Conservation (phyloP, 1,284 basidiomycete genomes). For the Ceratobasidium sp. region DNA sequence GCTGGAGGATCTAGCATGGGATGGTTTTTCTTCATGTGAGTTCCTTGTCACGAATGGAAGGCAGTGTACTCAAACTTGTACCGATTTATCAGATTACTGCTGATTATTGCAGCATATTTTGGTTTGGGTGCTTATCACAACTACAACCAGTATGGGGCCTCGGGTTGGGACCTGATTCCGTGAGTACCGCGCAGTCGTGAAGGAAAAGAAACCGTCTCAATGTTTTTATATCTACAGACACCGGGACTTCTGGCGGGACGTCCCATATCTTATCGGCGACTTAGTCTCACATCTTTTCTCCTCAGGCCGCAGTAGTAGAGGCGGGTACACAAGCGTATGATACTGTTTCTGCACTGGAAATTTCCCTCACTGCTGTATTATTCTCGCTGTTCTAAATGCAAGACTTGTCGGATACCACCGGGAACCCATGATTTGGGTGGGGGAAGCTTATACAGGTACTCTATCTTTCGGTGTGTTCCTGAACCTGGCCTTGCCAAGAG, state of each 20-base stretch:
- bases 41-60: slow-evolving; percentile 47
- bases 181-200: slow-evolving; percentile 59
- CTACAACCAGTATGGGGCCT: slow-evolving; percentile 84
- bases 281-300: slow-evolving; percentile 81
- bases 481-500: no score
- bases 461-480: no score
- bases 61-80: neutral
- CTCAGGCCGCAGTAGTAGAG: slow-evolving; percentile 56
- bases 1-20: slow-evolving; percentile 79
- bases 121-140: slow-evolving; percentile 84
- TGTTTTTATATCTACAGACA: slow-evolving; percentile 65
- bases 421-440: neutral
- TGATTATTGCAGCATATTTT: slow-evolving; percentile 78
- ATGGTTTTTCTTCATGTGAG: slow-evolving; percentile 86
- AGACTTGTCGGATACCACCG: no score
- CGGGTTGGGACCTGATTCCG: slow-evolving; percentile 84
- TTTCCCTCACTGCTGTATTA: neutral
- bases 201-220: slow-evolving; percentile 25
- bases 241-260: slow-evolving; percentile 88
- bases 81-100: slow-evolving; percentile 65
- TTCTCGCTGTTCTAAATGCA: neutral
- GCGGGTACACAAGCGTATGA: slow-evolving; percentile 51
- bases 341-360: neutral
- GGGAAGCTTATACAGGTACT: no score
- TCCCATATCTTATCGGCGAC: slow-evolving; percentile 84